phyloP scores from a whole-genome alignment of 331 rosid species.

The Quercus lobata region DNA sequence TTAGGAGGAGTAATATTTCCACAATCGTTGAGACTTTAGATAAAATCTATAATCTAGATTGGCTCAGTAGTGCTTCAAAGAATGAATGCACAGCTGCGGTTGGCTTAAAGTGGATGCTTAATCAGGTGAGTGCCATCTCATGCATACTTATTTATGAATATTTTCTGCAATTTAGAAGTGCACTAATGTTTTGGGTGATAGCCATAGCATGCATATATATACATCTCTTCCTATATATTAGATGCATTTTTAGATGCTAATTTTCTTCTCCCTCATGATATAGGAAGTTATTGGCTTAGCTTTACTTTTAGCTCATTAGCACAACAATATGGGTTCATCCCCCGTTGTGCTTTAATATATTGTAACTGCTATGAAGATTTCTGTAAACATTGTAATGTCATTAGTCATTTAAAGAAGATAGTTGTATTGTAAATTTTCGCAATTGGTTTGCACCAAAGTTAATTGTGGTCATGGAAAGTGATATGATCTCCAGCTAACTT shows the following conservation, averaged over 20 bases:
- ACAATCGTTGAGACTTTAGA: constrained; percentile 86
- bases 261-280: neutral
- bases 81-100: constrained; percentile 97
- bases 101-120: constrained; percentile 99
- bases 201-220: neutral
- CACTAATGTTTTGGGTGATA: neutral
- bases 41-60: constrained; percentile 76
- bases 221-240: no score
- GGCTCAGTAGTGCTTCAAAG: constrained; percentile 91
- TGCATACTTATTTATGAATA: neutral
- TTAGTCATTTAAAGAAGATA: neutral
- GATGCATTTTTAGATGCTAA: neutral
- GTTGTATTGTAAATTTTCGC: neutral
- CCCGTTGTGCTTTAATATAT: neutral
- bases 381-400: neutral
- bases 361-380: neutral
- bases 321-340: neutral
- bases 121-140: constrained; percentile 54
- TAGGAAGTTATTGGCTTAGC: neutral
- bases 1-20: constrained; percentile 76
- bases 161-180: constrained; percentile 1
- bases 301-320: neutral
- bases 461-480: neutral
- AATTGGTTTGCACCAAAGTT: neutral
- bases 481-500: neutral